These are phyloP conservation scores for Lavandula angustifolia DNA, from an alignment of 257 asterid genomes.

Conservation along the genomic window DNA sequence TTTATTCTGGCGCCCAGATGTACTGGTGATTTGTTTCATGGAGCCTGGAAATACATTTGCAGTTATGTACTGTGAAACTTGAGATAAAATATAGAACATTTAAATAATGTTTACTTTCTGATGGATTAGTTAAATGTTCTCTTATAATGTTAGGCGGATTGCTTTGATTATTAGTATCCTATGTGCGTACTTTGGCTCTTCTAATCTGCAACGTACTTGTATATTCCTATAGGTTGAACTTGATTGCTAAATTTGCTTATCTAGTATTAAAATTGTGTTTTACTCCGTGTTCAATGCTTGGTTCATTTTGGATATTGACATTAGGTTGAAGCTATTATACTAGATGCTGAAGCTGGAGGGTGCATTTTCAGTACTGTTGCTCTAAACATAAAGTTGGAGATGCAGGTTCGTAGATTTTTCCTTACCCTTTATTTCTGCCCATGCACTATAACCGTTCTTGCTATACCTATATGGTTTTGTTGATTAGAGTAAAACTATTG, in stretches of 20 bases:
- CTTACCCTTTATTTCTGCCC: neutral
- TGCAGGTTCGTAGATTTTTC: slow-evolving; percentile 53
- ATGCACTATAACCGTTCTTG: neutral
- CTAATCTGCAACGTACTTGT: slow-evolving; percentile 5
- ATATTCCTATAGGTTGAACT: slow-evolving; percentile 5
- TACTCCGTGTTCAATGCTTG: slow-evolving; percentile 19
- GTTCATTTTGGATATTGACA: slow-evolving; percentile 26
- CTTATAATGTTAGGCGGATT: neutral
- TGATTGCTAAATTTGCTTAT: slow-evolving; percentile 5
- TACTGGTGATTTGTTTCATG: slow-evolving; percentile 12
- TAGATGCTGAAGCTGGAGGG: slow-evolving; percentile 75
- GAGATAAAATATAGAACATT: slow-evolving; percentile 17
- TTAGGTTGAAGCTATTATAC: slow-evolving; percentile 83
- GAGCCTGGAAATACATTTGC: slow-evolving; percentile 11
- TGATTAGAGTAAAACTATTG: neutral
- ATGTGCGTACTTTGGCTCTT: neutral
- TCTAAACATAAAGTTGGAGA: slow-evolving; percentile 56
- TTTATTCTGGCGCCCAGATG: neutral
- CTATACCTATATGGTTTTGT: slow-evolving; percentile 2
- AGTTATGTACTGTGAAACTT: slow-evolving; percentile 3
- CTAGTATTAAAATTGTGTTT: neutral
- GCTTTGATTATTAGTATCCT: neutral
- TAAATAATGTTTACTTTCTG: neutral
- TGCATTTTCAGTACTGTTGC: slow-evolving; percentile 67
- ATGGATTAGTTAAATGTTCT: neutral